Percentiles rank a stretch among this genome's conserved stretches.
Conservation (phyloP, 2,329 filamentous ascomycete species). For the Fusarium oligoseptatum region DNA sequence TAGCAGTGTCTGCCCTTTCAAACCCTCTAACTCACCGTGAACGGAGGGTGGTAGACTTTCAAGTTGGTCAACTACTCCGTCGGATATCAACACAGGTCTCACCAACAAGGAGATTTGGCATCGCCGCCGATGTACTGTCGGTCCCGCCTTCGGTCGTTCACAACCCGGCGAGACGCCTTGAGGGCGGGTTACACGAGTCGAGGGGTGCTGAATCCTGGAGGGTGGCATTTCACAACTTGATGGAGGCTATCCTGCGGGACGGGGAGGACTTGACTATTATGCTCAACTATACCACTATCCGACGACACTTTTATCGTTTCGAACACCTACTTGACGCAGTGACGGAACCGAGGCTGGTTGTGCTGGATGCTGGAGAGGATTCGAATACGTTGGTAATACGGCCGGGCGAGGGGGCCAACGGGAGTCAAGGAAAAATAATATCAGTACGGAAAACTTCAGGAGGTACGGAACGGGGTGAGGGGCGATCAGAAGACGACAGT, state of each 20-base stretch:
- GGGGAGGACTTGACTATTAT: slow-evolving; percentile 71
- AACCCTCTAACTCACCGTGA: slow-evolving; percentile 52
- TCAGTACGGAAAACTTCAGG: not conserved
- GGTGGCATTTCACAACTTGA: slow-evolving; percentile 67
- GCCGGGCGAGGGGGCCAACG: slow-evolving; percentile 10
- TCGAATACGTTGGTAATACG: slow-evolving; percentile 61
- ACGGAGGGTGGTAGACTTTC: slow-evolving; percentile 57
- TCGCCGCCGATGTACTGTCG: slow-evolving; percentile 45
- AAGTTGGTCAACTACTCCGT: slow-evolving; percentile 62
- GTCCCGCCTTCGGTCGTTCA: slow-evolving; percentile 35
- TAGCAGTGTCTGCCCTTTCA: slow-evolving; percentile 53
- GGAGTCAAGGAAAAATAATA: slow-evolving; percentile 11
- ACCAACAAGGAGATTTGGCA: slow-evolving; percentile 63
- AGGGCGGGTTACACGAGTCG: slow-evolving; percentile 42
- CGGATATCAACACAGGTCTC: slow-evolving; percentile 59
- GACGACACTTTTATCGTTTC: slow-evolving; percentile 65
- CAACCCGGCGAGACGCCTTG: slow-evolving; percentile 33
- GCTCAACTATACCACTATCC: slow-evolving; percentile 68
- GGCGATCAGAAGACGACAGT: slow-evolving; percentile 1
- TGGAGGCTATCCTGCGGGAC: slow-evolving; percentile 70
- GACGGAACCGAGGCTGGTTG: slow-evolving; percentile 63
- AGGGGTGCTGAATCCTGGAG: slow-evolving; percentile 62
- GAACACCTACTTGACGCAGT: slow-evolving; percentile 66
- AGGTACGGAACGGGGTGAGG: not conserved
- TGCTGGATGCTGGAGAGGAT: slow-evolving; percentile 66